Percentiles rank a stretch among this genome's conserved stretches.
phyloP scores from a whole-genome alignment of 495 filamentous ascomycete species.

The Aspergillus hancockii region DNA sequence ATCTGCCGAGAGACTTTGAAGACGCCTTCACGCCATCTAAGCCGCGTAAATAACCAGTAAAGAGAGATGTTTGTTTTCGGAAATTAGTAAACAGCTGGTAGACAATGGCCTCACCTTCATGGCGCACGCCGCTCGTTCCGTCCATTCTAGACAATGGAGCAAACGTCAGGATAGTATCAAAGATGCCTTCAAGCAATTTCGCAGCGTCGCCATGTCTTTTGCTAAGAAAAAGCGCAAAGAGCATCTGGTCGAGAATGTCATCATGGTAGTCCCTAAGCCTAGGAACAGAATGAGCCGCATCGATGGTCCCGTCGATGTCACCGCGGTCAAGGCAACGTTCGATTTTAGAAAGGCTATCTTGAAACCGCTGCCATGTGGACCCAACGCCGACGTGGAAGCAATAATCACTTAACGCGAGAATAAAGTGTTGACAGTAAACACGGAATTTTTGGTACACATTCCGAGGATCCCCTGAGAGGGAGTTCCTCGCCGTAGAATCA shows the following conservation, averaged over 20 bases:
- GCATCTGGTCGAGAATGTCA: constrained; percentile 72
- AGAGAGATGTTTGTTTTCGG: constrained; percentile 66
- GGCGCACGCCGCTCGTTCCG: constrained; percentile 38
- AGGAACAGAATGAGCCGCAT: constrained; percentile 59
- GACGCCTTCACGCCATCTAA: constrained; percentile 51
- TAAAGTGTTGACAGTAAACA: constrained; percentile 76
- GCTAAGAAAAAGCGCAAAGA: constrained; percentile 69
- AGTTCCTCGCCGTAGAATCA: constrained; percentile 50
- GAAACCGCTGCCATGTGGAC: constrained; percentile 69
- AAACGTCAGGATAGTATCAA: constrained; percentile 70
- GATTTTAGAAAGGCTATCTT: constrained; percentile 61
- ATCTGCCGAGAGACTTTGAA: constrained; percentile 32
- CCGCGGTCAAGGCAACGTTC: constrained; percentile 56
- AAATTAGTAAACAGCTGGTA: constrained; percentile 62
- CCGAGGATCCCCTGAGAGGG: constrained; percentile 37
- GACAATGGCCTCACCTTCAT: constrained; percentile 44
- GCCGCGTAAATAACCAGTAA: constrained; percentile 46
- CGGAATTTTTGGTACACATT: constrained; percentile 62
- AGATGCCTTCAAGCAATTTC: constrained; percentile 75
- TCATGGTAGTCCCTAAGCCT: constrained; percentile 72
- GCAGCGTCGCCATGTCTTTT: constrained; percentile 60
- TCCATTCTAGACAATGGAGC: constrained; percentile 49
- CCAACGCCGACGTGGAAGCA: constrained; percentile 76
- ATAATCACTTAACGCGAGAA: constrained; percentile 66
- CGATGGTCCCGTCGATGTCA: constrained; percentile 46